phyloP scores from a whole-genome alignment of 208 protist genomes.

The Trypanosomatidae sp. region DNA sequence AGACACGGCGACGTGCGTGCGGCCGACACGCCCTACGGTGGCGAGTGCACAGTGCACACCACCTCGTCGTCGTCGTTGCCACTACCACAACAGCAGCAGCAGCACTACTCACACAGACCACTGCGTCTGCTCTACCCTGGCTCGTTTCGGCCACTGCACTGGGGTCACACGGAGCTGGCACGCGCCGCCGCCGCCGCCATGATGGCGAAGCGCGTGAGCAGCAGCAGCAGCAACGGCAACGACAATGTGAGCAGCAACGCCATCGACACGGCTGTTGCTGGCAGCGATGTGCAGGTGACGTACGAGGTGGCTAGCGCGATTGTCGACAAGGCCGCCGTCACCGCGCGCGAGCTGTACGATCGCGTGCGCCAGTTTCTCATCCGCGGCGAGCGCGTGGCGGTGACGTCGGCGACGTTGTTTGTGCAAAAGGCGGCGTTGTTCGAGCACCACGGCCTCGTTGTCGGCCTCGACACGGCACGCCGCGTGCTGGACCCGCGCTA shows the following conservation, averaged over 20 bases:
- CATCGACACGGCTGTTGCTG: background rate
- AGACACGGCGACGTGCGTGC: constrained; percentile 24
- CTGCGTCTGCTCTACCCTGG: constrained; percentile 51
- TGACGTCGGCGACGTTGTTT: constrained; percentile 47
- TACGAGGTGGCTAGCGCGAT: constrained; percentile 51
- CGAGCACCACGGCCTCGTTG: constrained; percentile 46
- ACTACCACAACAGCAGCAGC: background rate
- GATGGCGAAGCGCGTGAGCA: constrained; percentile 2
- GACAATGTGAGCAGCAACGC: background rate
- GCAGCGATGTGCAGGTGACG: constrained; percentile 13
- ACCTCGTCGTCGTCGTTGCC: background rate
- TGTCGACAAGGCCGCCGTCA: constrained; percentile 38
- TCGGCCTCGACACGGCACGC: constrained; percentile 57
- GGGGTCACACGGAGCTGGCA: constrained; percentile 61
- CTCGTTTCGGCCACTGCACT: constrained; percentile 64
- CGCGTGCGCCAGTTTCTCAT: constrained; percentile 38
- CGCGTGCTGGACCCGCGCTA: constrained; percentile 51
- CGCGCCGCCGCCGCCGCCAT: constrained; percentile 16
- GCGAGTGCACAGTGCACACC: background rate
- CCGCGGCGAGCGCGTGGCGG: constrained; percentile 30
- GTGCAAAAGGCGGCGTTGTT: constrained; percentile 48
- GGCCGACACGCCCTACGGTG: constrained; percentile 1
- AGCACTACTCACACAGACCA: background rate
- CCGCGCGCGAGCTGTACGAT: constrained; percentile 11
- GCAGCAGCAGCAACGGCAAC: background rate